Base-by-base conservation (phyloP, 1,139 yeast genomes). In the Magnusiomyces clavatus region DNA sequence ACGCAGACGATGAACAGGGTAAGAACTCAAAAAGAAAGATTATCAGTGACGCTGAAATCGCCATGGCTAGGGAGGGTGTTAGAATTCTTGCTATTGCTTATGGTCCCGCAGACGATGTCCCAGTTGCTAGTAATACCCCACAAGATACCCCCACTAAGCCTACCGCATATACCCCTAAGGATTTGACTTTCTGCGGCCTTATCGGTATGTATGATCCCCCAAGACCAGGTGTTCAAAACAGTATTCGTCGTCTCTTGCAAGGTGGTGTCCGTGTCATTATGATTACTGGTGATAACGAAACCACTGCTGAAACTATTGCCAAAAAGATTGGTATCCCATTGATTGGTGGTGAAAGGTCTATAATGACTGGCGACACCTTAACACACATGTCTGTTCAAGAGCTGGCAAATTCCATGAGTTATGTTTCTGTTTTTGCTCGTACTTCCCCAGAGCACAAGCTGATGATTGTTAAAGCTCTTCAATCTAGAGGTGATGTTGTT, bases 121-220 rank as follows among this genome's bases (percentile, higher is more conserved):
- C 60, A 6, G 31, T 24, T 5, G 67, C 68, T 54, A 74, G 70
- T 14, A 63, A 61, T 42, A 67, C 65, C 13, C 67, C 64, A 34
- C 69, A 49, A 43, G 63, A 57, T 35, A 14, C 14, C 6, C 20
- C 42, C 48, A 36, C 39, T 42, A 35, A 41, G 55, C 45, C 39
- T n/a, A 39, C 11, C 13, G 45, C 31, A 19, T 40, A 31, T 40
- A 14, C 17, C 6, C 51, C 86, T 29, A 62, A 73, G 2, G 83
- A 80, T 46, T 73, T 90, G 61, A 74, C 79, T 2, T 89, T 90
- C 63, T 78, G 87, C 61, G 98, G 98, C 6, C 70, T 92, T 47
- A 75, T 87, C 58, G 97, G 96, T 53, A 88, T 92, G 95, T 87
- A 87, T 61, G 97, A 92, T 69, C 98, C 98, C 12, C 98, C 97